phyloP scores from a whole-genome alignment of 805 yeast genomes.

The Schwanniomyces occidentalis region DNA sequence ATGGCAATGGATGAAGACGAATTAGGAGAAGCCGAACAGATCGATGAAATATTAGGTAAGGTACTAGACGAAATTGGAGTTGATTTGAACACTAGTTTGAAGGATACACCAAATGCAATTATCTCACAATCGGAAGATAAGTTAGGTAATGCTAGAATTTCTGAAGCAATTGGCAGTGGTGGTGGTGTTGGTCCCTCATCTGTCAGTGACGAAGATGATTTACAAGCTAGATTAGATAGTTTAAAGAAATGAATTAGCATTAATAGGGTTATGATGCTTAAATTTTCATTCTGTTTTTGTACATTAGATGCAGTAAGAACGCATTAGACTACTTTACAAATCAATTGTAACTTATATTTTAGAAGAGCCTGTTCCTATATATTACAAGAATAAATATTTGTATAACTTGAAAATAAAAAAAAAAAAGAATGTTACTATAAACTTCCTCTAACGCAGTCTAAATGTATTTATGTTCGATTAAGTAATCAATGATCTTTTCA shows the following conservation, averaged over 20 bases:
- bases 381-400: neutral
- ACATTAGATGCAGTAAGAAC: no score
- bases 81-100: slow-evolving; percentile 58
- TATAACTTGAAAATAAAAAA: no score
- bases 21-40: slow-evolving; percentile 82
- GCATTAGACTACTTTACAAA: no score
- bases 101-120: slow-evolving; percentile 44
- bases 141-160: slow-evolving; percentile 41
- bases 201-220: slow-evolving; percentile 64
- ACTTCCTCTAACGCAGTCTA: no score
- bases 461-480: slow-evolving; percentile 50
- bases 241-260: slow-evolving; percentile 52
- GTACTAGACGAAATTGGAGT: slow-evolving; percentile 97
- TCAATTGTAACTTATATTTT: slow-evolving; percentile 1
- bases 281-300: no score
- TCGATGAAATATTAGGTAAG: slow-evolving; percentile 85
- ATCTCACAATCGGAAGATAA: slow-evolving; percentile 38
- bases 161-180: slow-evolving; percentile 53
- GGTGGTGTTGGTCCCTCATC: no score
- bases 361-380: no score
- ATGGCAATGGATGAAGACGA: slow-evolving; percentile 81
- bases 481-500: slow-evolving; percentile 64
- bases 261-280: no score
- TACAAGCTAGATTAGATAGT: slow-evolving; percentile 86
- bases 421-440: neutral